Evolutionary conservation across 1,139 yeast genomes (phyloP).

Genomic region (Debaryomycetaceae sp.): DNA sequence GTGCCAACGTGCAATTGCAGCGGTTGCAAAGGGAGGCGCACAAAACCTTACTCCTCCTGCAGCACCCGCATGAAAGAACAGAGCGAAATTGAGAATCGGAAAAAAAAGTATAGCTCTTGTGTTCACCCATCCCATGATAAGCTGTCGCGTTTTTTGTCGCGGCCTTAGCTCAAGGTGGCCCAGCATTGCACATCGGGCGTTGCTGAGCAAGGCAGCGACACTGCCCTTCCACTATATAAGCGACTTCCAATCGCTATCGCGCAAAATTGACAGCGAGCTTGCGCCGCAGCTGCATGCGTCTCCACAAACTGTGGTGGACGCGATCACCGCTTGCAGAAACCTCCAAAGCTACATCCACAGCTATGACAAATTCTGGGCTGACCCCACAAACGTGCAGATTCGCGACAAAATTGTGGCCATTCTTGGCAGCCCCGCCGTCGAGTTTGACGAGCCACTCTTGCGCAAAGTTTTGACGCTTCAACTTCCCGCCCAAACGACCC

Average conservation of each 20-base stretch:
- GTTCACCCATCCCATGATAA: no score
- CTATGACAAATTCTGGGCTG: constrained; percentile 21
- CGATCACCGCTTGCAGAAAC: constrained; percentile 21
- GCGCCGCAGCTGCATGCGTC: constrained; percentile 9
- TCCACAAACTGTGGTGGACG: constrained; percentile 11
- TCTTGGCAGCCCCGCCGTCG: constrained; percentile 17
- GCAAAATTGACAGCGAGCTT: constrained; percentile 11
- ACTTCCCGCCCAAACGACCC: constrained; percentile 27
- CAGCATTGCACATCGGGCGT: no score
- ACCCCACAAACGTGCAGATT: constrained; percentile 16
- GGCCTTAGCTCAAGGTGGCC: no score
- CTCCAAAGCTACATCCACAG: constrained; percentile 16
- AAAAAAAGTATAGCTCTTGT: no score
- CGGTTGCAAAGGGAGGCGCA: no score
- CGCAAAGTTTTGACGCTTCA: constrained; percentile 28
- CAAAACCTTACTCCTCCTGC: no score
- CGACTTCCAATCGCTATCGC: constrained; percentile 11
- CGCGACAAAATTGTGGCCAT: constrained; percentile 18
- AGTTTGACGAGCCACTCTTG: constrained; percentile 22
- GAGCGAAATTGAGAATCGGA: no score
- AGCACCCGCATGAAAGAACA: no score
- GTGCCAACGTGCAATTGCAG: no score
- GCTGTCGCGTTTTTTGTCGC: no score
- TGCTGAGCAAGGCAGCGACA: no score
- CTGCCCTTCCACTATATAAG: constrained; percentile 14